Percentiles rank a stretch among this genome's conserved stretches.
Evolutionary conservation across 2,329 filamentous ascomycete species (phyloP).

Genomic region (Ustulina deusta): DNA sequence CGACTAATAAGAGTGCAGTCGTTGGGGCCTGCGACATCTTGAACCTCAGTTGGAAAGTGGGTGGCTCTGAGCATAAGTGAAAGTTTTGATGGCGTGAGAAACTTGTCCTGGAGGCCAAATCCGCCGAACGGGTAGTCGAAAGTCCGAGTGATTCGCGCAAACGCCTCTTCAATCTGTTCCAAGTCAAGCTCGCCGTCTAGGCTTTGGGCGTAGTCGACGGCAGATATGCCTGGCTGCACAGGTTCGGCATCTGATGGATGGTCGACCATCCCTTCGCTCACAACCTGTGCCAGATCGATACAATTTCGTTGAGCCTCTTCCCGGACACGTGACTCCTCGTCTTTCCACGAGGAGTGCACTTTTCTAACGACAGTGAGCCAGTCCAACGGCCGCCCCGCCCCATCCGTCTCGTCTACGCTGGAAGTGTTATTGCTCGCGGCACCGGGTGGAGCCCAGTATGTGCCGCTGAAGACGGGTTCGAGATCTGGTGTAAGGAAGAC

Average conservation of each 20-base stretch:
- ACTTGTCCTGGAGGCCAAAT: conserved; percentile 86
- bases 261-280: conserved; percentile 75
- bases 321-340: conserved; percentile 84
- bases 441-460: conserved; percentile 90
- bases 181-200: conserved; percentile 81
- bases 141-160: conserved; percentile 80
- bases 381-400: conserved; percentile 73
- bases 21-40: conserved; percentile 86
- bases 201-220: conserved; percentile 47
- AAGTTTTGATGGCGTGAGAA: conserved; percentile 87
- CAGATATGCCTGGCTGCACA: conserved; percentile 15
- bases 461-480: conserved; percentile 94
- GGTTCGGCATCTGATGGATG: conserved; percentile 42
- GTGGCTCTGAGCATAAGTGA: conserved; percentile 82
- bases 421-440: conserved; percentile 57
- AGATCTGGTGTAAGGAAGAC: conserved; percentile 95
- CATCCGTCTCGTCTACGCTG: conserved; percentile 56
- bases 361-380: conserved; percentile 88
- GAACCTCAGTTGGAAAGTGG: conserved; percentile 76
- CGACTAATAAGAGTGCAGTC: conserved; percentile 79
- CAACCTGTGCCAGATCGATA: conserved; percentile 84
- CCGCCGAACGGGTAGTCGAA: conserved; percentile 84
- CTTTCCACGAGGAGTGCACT: conserved; percentile 79
- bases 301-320: conserved; percentile 87
- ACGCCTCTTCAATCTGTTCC: conserved; percentile 91